Percentiles rank a stretch among this genome's conserved stretches.
These are phyloP conservation scores for Trapa incisa DNA, from an alignment of 345 rosid genomes.

Conservation along the genomic window DNA sequence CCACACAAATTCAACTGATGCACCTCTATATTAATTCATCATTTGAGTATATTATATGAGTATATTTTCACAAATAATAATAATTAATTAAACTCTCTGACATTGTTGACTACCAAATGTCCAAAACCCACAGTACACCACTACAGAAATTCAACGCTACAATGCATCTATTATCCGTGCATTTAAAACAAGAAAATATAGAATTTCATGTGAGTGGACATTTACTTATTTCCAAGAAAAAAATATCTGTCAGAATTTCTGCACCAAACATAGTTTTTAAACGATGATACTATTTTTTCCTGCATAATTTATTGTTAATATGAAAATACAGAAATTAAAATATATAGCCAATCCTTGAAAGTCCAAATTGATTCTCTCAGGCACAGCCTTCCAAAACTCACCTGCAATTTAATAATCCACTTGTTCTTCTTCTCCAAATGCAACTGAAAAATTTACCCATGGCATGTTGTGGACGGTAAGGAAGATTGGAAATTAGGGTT, in stretches of 20 bases:
- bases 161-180: not conserved
- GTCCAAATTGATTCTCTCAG: constrained; percentile 25
- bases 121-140: not conserved
- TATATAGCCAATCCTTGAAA: constrained; percentile 1
- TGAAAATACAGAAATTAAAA: not conserved
- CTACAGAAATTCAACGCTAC: constrained; percentile 2
- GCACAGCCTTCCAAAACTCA: constrained; percentile 17
- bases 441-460: not conserved
- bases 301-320: constrained; percentile 5
- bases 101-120: constrained; percentile 14
- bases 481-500: not conserved
- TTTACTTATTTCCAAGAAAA: no score
- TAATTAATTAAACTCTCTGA: constrained; percentile 2
- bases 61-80: not conserved
- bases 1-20: no score
- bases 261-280: not conserved
- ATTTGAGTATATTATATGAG: no score
- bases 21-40: no score
- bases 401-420: constrained; percentile 2
- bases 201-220: not conserved
- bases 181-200: not conserved
- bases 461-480: not conserved
- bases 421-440: not conserved
- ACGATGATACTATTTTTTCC: not conserved
- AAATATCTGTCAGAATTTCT: constrained; percentile 10